Conservation (phyloP, 2,329 filamentous ascomycete species). For the Penicillium sp. region DNA sequence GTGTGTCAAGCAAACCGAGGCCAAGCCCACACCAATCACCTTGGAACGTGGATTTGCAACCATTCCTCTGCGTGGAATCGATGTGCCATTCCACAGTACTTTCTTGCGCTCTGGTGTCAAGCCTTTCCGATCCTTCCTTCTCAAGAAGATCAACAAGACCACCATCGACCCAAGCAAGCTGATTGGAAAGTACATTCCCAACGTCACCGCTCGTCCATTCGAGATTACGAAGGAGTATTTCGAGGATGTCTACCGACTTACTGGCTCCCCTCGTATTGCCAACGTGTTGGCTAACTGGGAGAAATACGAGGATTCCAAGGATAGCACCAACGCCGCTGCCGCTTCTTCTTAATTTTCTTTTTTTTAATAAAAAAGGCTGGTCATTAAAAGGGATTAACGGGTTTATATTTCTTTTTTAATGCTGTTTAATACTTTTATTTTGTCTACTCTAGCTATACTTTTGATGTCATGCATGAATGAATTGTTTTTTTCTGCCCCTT, state of each 20-base stretch:
- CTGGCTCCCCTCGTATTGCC: constrained; percentile 63
- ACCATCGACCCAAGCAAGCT: constrained; percentile 96
- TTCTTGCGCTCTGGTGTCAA: constrained; percentile 98
- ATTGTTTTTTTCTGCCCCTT: neutral
- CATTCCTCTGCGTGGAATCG: constrained; percentile 93
- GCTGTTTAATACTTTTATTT: neutral
- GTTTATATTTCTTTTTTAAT: neutral
- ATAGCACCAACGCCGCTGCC: neutral
- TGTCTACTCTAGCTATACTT: neutral
- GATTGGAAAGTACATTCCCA: constrained; percentile 97
- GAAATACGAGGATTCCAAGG: constrained; percentile 52
- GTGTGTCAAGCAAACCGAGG: constrained; percentile 79
- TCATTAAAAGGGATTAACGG: neutral
- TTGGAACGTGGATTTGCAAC: constrained; percentile 95
- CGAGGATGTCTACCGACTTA: constrained; percentile 94
- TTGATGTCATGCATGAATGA: constrained; percentile 10
- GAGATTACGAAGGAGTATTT: constrained; percentile 98
- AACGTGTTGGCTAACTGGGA: constrained; percentile 76
- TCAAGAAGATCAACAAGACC: constrained; percentile 99
- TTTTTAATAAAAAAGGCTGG: neutral
- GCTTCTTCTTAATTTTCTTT: neutral
- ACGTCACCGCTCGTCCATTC: constrained; percentile 94
- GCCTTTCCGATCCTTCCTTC: constrained; percentile 94
- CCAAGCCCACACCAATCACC: constrained; percentile 82
- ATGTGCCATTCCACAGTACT: constrained; percentile 98